Conservation (phyloP, 768 basidiomycete genomes). For the Lentinus tigrinus region DNA sequence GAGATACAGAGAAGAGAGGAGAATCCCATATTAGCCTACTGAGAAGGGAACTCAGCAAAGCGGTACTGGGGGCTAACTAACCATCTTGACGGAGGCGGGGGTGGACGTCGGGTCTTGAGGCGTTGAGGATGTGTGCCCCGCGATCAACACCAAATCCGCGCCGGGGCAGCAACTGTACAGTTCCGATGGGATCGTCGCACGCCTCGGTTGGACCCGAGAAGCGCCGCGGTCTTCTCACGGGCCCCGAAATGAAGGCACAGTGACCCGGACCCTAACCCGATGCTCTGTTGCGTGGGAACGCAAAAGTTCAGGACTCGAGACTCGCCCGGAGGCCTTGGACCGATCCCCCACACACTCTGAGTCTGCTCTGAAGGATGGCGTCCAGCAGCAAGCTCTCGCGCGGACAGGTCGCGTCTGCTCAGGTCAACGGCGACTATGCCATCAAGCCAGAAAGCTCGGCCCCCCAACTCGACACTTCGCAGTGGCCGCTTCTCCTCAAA, state of each 20-base stretch:
- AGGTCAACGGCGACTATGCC: conserved; percentile 70
- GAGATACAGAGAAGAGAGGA: conserved; percentile 26
- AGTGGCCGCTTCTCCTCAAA: conserved; percentile 98
- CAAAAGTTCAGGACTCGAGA: conserved; percentile 1
- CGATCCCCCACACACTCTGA: conserved; percentile 2
- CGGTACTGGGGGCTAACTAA: conserved; percentile 60
- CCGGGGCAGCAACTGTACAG: conserved; percentile 52
- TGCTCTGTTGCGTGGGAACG: conserved; percentile 1
- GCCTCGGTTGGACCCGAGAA: background rate
- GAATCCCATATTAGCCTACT: conserved; percentile 73
- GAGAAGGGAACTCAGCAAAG: conserved; percentile 92
- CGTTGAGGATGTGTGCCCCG: conserved; percentile 24
- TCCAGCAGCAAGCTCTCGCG: conserved; percentile 48
- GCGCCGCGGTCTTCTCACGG: background rate
- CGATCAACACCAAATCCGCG: conserved; percentile 12
- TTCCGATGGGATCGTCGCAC: conserved; percentile 26
- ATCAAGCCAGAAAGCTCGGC: conserved; percentile 77
- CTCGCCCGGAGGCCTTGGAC: background rate
- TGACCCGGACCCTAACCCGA: conserved; percentile 12
- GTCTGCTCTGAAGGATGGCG: conserved; percentile 35
- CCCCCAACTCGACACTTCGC: conserved; percentile 87
- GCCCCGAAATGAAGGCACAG: background rate
- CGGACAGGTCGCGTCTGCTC: conserved; percentile 71
- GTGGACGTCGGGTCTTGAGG: conserved; percentile 18
- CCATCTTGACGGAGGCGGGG: conserved; percentile 51